phyloP scores from a whole-genome alignment of 768 basidiomycete genomes.

The Amanita jacksonii region DNA sequence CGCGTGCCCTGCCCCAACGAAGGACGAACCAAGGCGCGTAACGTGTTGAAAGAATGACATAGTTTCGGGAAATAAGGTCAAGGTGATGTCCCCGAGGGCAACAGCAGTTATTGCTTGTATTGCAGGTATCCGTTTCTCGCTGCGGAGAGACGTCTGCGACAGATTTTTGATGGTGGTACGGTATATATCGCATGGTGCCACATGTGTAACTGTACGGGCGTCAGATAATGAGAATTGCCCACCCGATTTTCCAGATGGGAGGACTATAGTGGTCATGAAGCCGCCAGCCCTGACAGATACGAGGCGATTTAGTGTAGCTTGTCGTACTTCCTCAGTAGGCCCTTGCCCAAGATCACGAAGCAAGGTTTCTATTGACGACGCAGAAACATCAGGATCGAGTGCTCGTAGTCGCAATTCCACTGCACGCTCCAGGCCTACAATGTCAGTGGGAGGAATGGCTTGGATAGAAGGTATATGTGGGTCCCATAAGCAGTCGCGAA shows the following conservation, averaged over 20 bases:
- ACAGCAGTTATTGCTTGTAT: conserved; percentile 26
- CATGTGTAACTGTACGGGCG: conserved; percentile 17
- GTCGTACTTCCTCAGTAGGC: not conserved
- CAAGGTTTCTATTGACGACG: conserved; percentile 1
- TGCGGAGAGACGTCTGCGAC: conserved; percentile 37
- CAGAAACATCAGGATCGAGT: conserved; percentile 4
- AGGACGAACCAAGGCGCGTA: conserved; percentile 37
- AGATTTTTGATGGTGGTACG: conserved; percentile 16
- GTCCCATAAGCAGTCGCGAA: conserved; percentile 56
- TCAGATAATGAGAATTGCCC: conserved; percentile 28
- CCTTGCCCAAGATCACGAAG: not conserved
- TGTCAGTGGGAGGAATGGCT: not conserved
- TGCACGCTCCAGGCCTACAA: not conserved
- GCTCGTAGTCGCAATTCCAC: conserved; percentile 1
- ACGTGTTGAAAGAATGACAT: conserved; percentile 50
- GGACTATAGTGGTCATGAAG: not conserved
- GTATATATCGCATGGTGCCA: conserved; percentile 13
- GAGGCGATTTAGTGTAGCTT: not conserved
- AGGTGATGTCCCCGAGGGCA: conserved; percentile 28
- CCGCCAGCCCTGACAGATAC: conserved; percentile 1
- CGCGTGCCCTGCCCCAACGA: not conserved
- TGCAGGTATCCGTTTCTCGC: conserved; percentile 21
- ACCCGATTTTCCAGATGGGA: conserved; percentile 15
- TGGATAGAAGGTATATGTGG: conserved; percentile 14
- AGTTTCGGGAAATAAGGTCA: conserved; percentile 45